Base-by-base conservation (phyloP, 495 filamentous ascomycete genomes). In the Aspergillus wentii region DNA sequence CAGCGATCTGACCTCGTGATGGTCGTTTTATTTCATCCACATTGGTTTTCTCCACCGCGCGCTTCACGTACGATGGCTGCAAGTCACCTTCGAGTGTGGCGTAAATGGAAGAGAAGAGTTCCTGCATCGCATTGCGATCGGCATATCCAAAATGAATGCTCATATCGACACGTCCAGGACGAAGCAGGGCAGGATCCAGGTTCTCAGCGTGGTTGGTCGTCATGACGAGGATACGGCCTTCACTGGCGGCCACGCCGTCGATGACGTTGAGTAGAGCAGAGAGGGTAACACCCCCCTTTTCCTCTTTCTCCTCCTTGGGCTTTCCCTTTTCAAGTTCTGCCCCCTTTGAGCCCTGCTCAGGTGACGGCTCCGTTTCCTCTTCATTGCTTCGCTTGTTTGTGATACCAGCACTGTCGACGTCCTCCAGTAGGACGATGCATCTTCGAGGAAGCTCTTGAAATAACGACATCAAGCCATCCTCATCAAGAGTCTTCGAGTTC, bases 161-260 rank as follows among this genome's bases (percentile, higher is more conserved):
- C 75, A 86, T 78, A 48, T 92, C 86, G 7, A 92, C 80, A 11
- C 86, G 75, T 0, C 86, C 86, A 8, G 83, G 83, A 0, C 86
- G 78, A 37, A 88, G 80, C 3, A 92, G 69, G 0, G 86, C 85
- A 25, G 78, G 68, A 47, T 92, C 86, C 1, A 92, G 69, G 43
- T 82, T 82, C 22, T 89, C 82, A 0, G 78, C 49, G 49, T 88
- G 82, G 49, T 92, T 92, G 30, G 86, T 88, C 2, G 85, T 90
- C 85, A 92, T 90, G 44, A 92, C 82, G 7, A 90, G 71, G 13
- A 90, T 76, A 4, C 84, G 74, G 9, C 86, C 86, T 54, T 90
- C 85, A 35, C 79, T 78, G 1, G 78, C 79, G 6, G 82, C 80
- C n/a, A 88, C 82, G 11, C 86, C 86, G 46, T 90, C 86, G 20